Base-by-base conservation (phyloP, 768 basidiomycete genomes). In the Pulveroboletus sp. region DNA sequence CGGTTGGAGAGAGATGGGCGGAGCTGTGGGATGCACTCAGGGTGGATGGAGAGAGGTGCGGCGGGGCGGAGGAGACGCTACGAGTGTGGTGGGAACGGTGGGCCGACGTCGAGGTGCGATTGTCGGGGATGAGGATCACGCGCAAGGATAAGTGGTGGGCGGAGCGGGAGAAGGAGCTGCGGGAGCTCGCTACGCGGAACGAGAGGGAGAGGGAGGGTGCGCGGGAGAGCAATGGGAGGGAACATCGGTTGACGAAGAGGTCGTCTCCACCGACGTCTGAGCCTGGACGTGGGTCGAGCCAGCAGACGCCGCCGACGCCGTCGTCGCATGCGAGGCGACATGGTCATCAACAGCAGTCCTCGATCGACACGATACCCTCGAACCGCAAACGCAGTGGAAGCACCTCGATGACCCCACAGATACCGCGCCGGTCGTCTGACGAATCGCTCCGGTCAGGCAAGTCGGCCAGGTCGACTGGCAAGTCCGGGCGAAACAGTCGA, bases 11-110 rank as follows among this genome's bases (percentile, higher is more conserved):
- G 43, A 71, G 77, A 27, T 92, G 89, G 89, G 76, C 73, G 2
- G 83, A 82, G n/a, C 68, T 92, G n/a, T 92, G 89, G 89, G 86
- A 90, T 52, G 86, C 85, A 62, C 68, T 87, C n/a, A 71, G 77
- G 9, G 81, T 85, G 5, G 86, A 86, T 17, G 83, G 82, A 2
- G 83, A 86, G 69, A 66, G 77, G 70, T 83, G 83, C 53, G 81
- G 77, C 0, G 83, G 81, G 7, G 76, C 76, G 6, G 76, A 74
- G 8, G 89, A 90, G 71, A 91, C 89, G 18, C 60, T 82, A 26
- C 73, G 73, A 0, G 85, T 89, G 9, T 92, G 89, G 89, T 72
- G 74, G 61, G 71, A 72, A 35, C 71, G 89, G 14, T 91, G 82
- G 80, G 71, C 63, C 11, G 85, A 86, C 36, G 83, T 88, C 35